These are phyloP conservation scores for Aspergillus spinulosporus DNA, from an alignment of 2,329 filamentous ascomycete species.

Conservation along the genomic window DNA sequence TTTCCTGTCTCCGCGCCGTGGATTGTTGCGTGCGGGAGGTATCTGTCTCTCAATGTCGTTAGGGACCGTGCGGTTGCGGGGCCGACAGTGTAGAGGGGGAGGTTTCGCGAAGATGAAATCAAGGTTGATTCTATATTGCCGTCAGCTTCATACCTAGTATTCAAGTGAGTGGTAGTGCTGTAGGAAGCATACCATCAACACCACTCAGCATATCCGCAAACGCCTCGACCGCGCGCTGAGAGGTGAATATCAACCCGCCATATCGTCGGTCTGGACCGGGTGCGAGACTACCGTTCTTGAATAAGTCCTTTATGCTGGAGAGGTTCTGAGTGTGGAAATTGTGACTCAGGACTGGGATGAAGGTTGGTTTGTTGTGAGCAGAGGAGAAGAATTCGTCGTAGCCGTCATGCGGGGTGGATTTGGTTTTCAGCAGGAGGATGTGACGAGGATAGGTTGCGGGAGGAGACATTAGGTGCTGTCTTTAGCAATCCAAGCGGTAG, in stretches of 20 bases:
- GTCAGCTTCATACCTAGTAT: no score
- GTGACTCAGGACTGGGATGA: conserved; percentile 51
- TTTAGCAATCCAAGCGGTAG: no score
- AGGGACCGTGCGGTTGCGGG: conserved; percentile 66
- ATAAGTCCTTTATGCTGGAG: conserved; percentile 34
- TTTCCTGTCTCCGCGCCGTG: conserved; percentile 81
- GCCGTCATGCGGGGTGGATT: conserved; percentile 46
- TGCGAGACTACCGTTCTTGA: conserved; percentile 34
- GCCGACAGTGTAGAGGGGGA: conserved; percentile 50
- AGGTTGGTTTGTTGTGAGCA: conserved; percentile 37
- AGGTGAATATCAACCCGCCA: conserved; percentile 53
- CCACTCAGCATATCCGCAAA: conserved; percentile 38
- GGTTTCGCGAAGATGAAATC: conserved; percentile 25
- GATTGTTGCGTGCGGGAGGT: conserved; percentile 58
- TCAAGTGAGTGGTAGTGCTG: neutral
- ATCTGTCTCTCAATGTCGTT: conserved; percentile 45
- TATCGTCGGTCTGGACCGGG: conserved; percentile 32
- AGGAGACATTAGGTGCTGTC: neutral
- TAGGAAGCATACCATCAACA: conserved; percentile 24
- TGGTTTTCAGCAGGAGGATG: conserved; percentile 52
- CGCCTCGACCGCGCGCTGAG: conserved; percentile 51
- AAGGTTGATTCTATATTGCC: conserved; percentile 9
- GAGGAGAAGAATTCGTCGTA: conserved; percentile 48
- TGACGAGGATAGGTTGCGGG: conserved; percentile 24
- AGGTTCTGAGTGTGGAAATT: conserved; percentile 42